These are phyloP conservation scores for Hypoxylon sp. DNA, from an alignment of 2,329 filamentous ascomycete species.

Conservation along the genomic window DNA sequence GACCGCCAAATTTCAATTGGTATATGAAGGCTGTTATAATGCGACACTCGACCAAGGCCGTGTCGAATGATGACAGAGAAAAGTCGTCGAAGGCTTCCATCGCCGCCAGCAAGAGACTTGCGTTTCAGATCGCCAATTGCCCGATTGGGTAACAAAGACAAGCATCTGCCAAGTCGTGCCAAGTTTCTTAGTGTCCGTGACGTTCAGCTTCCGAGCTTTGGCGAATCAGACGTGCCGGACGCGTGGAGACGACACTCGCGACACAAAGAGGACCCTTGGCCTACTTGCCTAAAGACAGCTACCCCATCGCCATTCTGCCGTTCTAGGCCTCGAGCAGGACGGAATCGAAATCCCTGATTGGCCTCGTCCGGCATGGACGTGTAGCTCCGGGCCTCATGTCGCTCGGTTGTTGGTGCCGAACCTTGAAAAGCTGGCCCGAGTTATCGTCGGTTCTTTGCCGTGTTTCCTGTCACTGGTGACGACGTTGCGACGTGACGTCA, in stretches of 20 bases:
- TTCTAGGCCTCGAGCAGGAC: slow-evolving; percentile 11
- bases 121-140: slow-evolving; percentile 23
- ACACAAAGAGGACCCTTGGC: slow-evolving; percentile 14
- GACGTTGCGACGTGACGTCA: slow-evolving; percentile 32
- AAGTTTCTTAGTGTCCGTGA: slow-evolving; percentile 40
- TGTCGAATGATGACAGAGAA: not conserved
- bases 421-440: slow-evolving; percentile 12
- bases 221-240: slow-evolving; percentile 16
- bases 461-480: slow-evolving; percentile 12
- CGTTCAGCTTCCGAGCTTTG: slow-evolving; percentile 17
- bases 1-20: not conserved
- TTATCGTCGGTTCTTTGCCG: slow-evolving; percentile 5
- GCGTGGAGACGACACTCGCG: slow-evolving; percentile 8
- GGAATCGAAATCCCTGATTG: slow-evolving; percentile 20
- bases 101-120: not conserved
- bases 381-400: not conserved
- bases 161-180: slow-evolving; percentile 39
- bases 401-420: slow-evolving; percentile 2
- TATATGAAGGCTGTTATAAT: not conserved
- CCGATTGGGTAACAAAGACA: slow-evolving; percentile 30
- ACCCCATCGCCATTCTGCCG: slow-evolving; percentile 33
- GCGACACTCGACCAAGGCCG: not conserved
- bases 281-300: slow-evolving; percentile 14
- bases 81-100: not conserved
- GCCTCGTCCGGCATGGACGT: slow-evolving; percentile 9